Evolutionary conservation across 352 stramenopile species (phyloP), one percentile per base, ranked within the genome.

Genomic region (Pythium brachiatum): DNA sequence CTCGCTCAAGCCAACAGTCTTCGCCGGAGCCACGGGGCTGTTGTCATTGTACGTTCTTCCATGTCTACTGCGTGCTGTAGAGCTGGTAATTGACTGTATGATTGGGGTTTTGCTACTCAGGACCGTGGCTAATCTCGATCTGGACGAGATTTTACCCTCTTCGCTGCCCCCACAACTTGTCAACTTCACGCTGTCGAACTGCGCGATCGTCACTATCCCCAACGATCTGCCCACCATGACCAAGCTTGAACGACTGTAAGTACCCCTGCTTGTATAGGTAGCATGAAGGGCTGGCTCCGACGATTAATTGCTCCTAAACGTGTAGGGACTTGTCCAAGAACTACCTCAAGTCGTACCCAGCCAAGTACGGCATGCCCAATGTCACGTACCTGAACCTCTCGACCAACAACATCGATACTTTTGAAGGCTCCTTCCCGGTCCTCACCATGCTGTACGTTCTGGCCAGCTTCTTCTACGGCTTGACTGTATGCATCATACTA

Each of bases 101-200:
- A 55, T 51, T 25, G 16, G 29, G 51, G 44, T 3, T 29, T 34
- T 4, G 2, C 20, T 32, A 12, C 23, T 18, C 59, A 88, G 79
- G 39, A 75, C 69, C 29, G 69, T 89, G 43, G 70, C 76, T 31
- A 89, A 89, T 53, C 56, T 89, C 32, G 66, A 74, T 31, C 70
- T 89, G 23, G 68, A 74, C 13, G 34, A 69, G 31, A 68, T 78
- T 50, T 46, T 68, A 0, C 70, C 76, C 29, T 83, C 74, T 16
- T 80, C 80, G 15, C 85, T 88, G 50, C 80, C 80, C 5, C 68
- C 76, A 23, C 50, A 74, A 36, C 48, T 79, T 27, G 58, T 78
- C 54, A 77, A 88, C 31, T 70, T 90, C 11, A 81, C 75, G n/a
- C 60, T 89, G 55, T 69, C 67, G 32, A 89, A 89, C 64, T 89